These are phyloP conservation scores for Kwoniella dejecticola DNA, from an alignment of 768 basidiomycete genomes.

Conservation along the genomic window DNA sequence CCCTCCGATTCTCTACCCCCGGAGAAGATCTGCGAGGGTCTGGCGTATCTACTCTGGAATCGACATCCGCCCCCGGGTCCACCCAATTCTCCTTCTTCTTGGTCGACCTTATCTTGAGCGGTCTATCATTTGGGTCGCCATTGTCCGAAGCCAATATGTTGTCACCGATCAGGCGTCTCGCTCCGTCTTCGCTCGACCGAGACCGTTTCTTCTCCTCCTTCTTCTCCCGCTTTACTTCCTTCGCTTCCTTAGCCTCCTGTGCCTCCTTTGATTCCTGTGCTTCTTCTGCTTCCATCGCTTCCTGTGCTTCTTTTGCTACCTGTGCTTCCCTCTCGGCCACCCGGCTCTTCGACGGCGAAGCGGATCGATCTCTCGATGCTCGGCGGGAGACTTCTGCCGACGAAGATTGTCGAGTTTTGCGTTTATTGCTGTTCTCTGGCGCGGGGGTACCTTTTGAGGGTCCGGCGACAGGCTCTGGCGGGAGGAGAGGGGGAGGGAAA, in stretches of 20 bases:
- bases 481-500: constrained; percentile 34
- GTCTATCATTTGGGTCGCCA: too few species aligned
- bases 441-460: constrained; percentile 20
- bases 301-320: constrained; percentile 23
- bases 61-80: neutral
- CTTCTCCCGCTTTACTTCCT: constrained; percentile 14
- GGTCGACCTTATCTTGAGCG: constrained; percentile 2
- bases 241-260: constrained; percentile 3
- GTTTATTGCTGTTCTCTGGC: constrained; percentile 21
- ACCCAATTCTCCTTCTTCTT: constrained; percentile 15
- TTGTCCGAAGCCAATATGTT: too few species aligned
- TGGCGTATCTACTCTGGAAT: constrained; percentile 11
- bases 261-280: constrained; percentile 4
- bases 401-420: constrained; percentile 19
- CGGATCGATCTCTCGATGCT: constrained; percentile 16
- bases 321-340: neutral
- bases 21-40: constrained; percentile 11
- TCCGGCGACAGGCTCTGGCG: constrained; percentile 18
- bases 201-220: constrained; percentile 21
- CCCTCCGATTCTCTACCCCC: constrained; percentile 12
- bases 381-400: constrained; percentile 12
- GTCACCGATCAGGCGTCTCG: too few species aligned
- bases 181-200: too few species aligned
- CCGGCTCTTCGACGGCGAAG: constrained; percentile 20
- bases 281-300: constrained; percentile 14